Evolutionary conservation across 169 alveolate genomes (phyloP), one percentile per base, ranked within the genome.

Genomic region (Plasmodium gaboni): DNA sequence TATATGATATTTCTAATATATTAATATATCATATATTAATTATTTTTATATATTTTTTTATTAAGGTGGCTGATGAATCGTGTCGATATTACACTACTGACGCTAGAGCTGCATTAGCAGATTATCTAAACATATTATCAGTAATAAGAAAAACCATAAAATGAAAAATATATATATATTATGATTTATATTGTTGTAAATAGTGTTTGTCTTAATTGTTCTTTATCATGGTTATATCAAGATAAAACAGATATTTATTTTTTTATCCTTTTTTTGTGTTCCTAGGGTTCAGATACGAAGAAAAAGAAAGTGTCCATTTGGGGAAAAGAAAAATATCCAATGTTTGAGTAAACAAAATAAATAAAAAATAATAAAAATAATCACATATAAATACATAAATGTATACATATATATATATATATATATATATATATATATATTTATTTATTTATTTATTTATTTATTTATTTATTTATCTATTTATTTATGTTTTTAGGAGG

Each of bases 281-380:
- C 26, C 22, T 15, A 76, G 88, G 88, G 88, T 24, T 46, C 88
- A 68, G 88, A 76, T 28, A 61, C 69, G 0, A 51, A 76, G 57
- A 76, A 64, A 53, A 76, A 76, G 53, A 76, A 76, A 38, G 88
- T 76, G 13, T 76, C 88, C 42, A 76, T 76, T 63, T 76, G 88
- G 88, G 88, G 88, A 19, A 76, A 76, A 55, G 88, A 76, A 17
- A 76, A 76, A 61, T 76, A 76, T 12, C 88, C 88, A 38, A 76
- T 76, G 88, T 24, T 76, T 76, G 76, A 76, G 88, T 76, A 76
- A 70, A 17, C 42, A 70, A 46, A 70, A 69, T 46, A 17, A 44
- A 50, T 8, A 69, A 44, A 5, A 69, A n/a, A 69, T 50, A 12
- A 70, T 22, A 8, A 48, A 1, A 13, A 38, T 10, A 10, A 32